Conservation (phyloP, 148 eudicot genomes). For the Amaranthus cruentus region DNA sequence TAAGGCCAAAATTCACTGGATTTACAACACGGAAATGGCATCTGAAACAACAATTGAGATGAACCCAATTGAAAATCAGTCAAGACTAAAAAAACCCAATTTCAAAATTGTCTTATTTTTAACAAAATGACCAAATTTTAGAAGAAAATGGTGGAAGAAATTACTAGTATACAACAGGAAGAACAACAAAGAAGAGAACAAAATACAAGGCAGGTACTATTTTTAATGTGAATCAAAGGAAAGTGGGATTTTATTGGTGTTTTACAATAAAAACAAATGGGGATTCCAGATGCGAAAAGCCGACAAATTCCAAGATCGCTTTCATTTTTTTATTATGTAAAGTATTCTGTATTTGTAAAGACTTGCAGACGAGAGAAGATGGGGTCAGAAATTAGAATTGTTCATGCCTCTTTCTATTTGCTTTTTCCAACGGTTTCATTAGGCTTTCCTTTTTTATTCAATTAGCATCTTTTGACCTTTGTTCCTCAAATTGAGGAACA, state of each 20-base stretch:
- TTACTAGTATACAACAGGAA: neutral
- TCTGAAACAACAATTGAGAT: conserved; percentile 4
- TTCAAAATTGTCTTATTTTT: conserved; percentile 7
- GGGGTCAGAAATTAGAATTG: neutral
- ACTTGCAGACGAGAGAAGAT: neutral
- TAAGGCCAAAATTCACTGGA: neutral
- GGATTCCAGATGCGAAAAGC: conserved; percentile 3
- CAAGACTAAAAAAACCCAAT: conserved; percentile 24
- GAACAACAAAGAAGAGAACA: neutral
- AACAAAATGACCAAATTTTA: conserved; percentile 3
- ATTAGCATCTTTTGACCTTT: too few relatives aligned
- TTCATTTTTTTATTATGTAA: neutral
- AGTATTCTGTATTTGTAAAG: neutral
- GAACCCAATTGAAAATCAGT: conserved; percentile 12
- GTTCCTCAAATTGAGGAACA: too few relatives aligned
- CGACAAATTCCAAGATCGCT: conserved; percentile 11
- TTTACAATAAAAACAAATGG: neutral
- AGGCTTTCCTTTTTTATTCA: too few relatives aligned
- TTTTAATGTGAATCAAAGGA: neutral
- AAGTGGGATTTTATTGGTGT: too few relatives aligned
- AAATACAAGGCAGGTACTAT: neutral
- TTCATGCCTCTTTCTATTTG: neutral
- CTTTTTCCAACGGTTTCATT: conserved; percentile 16
- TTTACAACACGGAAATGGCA: neutral
- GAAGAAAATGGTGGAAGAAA: conserved; percentile 2